Conservation (phyloP, 129 eudicot species). For the Silybum marianum region DNA sequence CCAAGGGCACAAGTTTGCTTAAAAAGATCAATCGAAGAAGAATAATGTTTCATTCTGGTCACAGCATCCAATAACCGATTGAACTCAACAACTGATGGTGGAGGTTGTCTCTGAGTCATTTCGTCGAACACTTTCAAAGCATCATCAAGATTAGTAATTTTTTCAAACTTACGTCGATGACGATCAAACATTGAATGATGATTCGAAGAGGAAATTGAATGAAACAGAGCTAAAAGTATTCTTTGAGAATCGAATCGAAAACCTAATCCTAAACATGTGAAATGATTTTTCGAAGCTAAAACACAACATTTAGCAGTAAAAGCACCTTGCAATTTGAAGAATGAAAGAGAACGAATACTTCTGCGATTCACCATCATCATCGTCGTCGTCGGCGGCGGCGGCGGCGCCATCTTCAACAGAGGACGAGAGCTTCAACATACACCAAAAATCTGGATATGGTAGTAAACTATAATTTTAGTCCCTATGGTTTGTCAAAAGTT, state of each 20-base stretch:
- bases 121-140: not conserved
- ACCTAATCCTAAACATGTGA: not conserved
- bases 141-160: too few relatives aligned
- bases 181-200: not conserved
- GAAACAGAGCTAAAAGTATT: not conserved
- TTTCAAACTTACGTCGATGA: not conserved
- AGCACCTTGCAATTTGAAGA: not conserved
- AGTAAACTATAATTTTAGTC: too few relatives aligned
- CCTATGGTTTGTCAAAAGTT: too few relatives aligned
- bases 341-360: not conserved
- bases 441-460: too few relatives aligned
- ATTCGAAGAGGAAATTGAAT: not conserved
- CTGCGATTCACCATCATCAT: not conserved
- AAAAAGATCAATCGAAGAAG: not conserved
- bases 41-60: not conserved
- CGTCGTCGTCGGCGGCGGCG: not conserved
- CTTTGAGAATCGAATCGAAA: too few relatives aligned
- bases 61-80: not conserved
- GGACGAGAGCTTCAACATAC: too few relatives aligned
- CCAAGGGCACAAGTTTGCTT: not conserved
- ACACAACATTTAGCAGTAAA: not conserved
- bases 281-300: not conserved
- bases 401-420: too few relatives aligned
- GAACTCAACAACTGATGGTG: not conserved
- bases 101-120: not conserved